Evolutionary conservation across 2,329 filamentous ascomycete species (phyloP).

Genomic region (Lachnellula suecica): DNA sequence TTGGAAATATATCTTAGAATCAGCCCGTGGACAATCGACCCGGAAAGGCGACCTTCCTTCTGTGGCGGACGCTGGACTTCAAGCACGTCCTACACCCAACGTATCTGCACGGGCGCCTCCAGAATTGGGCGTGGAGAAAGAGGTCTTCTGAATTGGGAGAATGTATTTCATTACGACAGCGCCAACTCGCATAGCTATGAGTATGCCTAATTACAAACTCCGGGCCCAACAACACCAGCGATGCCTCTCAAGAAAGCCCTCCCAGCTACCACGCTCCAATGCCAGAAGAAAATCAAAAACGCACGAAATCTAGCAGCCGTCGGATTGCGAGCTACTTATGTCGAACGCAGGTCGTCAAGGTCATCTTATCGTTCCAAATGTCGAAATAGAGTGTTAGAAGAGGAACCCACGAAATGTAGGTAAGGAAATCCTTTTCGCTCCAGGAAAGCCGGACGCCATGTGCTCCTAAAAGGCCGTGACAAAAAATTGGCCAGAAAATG

Average conservation of each 20-base stretch:
- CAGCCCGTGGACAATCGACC: no score
- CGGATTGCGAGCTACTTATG: conserved; percentile 13
- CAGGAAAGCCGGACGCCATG: conserved; percentile 4
- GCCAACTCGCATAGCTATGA: conserved; percentile 10
- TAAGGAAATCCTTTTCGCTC: conserved; percentile 22
- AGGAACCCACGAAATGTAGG: conserved; percentile 12
- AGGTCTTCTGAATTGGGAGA: background rate
- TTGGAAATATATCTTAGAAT: no score
- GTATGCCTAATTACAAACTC: conserved; percentile 28
- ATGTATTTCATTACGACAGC: conserved; percentile 6
- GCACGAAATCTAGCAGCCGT: conserved; percentile 18
- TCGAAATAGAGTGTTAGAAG: conserved; percentile 21
- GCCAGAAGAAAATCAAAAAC: conserved; percentile 14
- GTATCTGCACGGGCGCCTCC: background rate
- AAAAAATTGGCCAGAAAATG: conserved; percentile 6
- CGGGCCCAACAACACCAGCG: conserved; percentile 24
- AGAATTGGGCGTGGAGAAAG: background rate
- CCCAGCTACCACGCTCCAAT: conserved; percentile 17
- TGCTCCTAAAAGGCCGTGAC: conserved; percentile 8
- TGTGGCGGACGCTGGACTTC: background rate
- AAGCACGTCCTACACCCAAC: background rate
- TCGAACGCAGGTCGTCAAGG: conserved; percentile 22
- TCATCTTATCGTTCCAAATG: conserved; percentile 29
- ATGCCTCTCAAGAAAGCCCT: conserved; percentile 21
- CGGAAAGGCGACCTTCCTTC: no score